Percentiles rank a stretch among this genome's conserved stretches.
These are phyloP conservation scores for Arachis stenosperma DNA, from an alignment of 306 rosid genomes.

Conservation along the genomic window DNA sequence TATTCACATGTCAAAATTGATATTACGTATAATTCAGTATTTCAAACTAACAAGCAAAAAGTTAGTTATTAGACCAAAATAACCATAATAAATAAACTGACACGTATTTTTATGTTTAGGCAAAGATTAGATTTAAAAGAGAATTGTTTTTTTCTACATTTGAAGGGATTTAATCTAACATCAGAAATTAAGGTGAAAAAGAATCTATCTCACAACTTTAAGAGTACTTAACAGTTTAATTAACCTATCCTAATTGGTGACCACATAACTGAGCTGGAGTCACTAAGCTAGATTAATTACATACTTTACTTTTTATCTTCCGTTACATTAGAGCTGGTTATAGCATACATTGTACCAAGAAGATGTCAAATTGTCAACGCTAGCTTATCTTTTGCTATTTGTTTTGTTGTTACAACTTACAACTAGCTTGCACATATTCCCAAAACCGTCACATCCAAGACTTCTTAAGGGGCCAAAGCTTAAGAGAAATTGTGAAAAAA, in stretches of 20 bases:
- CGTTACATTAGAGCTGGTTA: not conserved
- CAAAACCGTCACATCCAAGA: slow-evolving; percentile 20
- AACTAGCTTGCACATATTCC: slow-evolving; percentile 22
- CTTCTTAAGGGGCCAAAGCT: not conserved
- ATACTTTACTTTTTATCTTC: not conserved
- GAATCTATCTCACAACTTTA: not conserved
- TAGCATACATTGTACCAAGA: slow-evolving; percentile 38
- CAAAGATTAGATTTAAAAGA: too few species aligned
- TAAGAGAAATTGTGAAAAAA: not conserved
- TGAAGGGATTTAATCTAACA: too few species aligned
- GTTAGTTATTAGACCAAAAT: too few species aligned
- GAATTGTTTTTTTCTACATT: too few species aligned
- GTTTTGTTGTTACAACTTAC: slow-evolving; percentile 38
- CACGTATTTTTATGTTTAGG: too few species aligned
- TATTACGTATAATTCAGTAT: not conserved
- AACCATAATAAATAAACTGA: too few species aligned
- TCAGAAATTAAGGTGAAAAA: too few species aligned
- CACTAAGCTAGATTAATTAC: slow-evolving; percentile 25
- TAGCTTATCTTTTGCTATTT: slow-evolving; percentile 28
- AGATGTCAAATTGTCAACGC: slow-evolving; percentile 35
- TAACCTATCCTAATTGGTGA: slow-evolving; percentile 30
- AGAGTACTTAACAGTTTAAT: not conserved
- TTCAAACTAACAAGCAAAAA: not conserved
- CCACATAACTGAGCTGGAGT: slow-evolving; percentile 37
- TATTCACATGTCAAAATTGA: not conserved